These are phyloP conservation scores for Conticribra weissflogii DNA, from an alignment of 108 stramenopile species.

Conservation along the genomic window DNA sequence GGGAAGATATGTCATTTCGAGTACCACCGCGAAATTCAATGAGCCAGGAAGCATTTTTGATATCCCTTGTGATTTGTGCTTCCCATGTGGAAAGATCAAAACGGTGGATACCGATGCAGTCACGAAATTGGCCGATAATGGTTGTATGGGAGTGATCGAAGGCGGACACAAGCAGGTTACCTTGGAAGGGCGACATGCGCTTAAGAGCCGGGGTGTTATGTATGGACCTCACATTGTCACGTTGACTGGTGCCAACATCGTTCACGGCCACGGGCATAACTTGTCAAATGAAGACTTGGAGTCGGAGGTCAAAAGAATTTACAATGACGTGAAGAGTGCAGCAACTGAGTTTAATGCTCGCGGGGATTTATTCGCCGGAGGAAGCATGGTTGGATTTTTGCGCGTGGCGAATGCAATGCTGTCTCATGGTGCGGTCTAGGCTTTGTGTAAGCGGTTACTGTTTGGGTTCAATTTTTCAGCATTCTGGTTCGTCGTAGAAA, in stretches of 20 bases:
- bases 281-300: constrained; percentile 80
- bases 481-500: too few species aligned
- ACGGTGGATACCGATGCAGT: constrained; percentile 78
- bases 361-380: constrained; percentile 90
- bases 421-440: constrained; percentile 93
- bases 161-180: constrained; percentile 87
- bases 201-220: constrained; percentile 89
- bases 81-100: constrained; percentile 89
- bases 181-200: constrained; percentile 60
- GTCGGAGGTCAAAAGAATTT: constrained; percentile 77
- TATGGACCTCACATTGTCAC: constrained; percentile 92
- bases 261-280: constrained; percentile 70
- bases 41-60: constrained; percentile 77
- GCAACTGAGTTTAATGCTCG: constrained; percentile 95
- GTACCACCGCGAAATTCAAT: constrained; percentile 89
- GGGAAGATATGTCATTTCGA: constrained; percentile 88
- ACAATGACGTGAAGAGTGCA: constrained; percentile 86
- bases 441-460: too few species aligned
- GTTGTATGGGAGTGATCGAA: constrained; percentile 91
- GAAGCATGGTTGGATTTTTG: constrained; percentile 94
- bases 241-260: constrained; percentile 84
- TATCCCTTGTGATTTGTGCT: constrained; percentile 92
- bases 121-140: constrained; percentile 85
- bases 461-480: too few species aligned
- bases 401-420: constrained; percentile 96